Evolutionary conservation across 345 rosid species (phyloP), one percentile per base, ranked within the genome.

Genomic region (Heritiera littoralis): DNA sequence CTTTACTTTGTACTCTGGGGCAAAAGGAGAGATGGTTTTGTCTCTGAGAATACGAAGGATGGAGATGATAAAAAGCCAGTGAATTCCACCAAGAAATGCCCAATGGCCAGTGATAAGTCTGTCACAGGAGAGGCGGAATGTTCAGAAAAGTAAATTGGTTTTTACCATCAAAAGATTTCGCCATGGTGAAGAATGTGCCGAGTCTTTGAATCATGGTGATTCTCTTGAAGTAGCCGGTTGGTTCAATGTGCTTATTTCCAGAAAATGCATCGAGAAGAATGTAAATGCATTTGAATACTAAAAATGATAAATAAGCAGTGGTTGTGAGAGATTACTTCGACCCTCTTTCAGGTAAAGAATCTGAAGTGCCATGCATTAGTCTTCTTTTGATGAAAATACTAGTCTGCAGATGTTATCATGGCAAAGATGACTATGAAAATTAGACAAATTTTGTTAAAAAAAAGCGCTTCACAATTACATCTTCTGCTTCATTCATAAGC

Each of bases 1-100:
- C 75, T 71, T 32, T 71, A 32, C 15, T 32, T 32, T 30, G 75
- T 72, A 72, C 75, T 72, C 1, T 72, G 75, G 61, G 61, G 61
- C 7, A 51, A 72, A 72, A 51, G 75, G 30, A 32, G 43, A 4
- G 60, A 71, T 10, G 3, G 28, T 30, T 51, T 28, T 49, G 60
- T 51, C 1, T 23, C 18, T 11, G 40, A 35, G 4, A 12, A 63
- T 63, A 12, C 18, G 9, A 59, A 59, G 66, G 41, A 69, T 45
- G 38, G 38, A 46, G 18, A 69, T 28, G 73, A 69, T 46, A 18
- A 32, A 65, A 7, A 35, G 20, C 14, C 7, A 65, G 69, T 65
- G 69, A 35, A 35, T 7, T 38, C 70, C 13, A 66, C 13, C 14
- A 66, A 7, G 28, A 66, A 66, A 2, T 40, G 14, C 70, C 49